Evolutionary conservation across 495 filamentous ascomycete genomes (phyloP), one percentile per base, ranked within the genome.

Genomic region (Penicillium egyptiacum): DNA sequence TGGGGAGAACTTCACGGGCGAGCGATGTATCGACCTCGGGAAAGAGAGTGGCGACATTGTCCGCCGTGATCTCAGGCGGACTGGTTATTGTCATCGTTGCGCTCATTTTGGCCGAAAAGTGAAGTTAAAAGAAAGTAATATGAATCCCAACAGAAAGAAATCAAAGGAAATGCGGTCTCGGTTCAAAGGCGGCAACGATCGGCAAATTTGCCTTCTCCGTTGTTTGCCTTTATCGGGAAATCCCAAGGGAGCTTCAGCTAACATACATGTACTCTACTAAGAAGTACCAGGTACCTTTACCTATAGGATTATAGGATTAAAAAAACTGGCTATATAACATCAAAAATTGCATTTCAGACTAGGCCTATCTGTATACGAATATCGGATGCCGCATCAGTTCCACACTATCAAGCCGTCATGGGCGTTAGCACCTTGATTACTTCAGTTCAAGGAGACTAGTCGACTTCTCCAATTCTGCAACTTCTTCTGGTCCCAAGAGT

Each of bases 1-100:
- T 65, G 55, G 73, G 86, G 52, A 92, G 79, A 52, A 90, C 78
- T 42, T 82, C 77, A 42, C 71, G 71, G 44, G 83, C 83, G 33
- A 92, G 85, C 54, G 83, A 86, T n/a, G 91, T 92, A 75, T 96
- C 90, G 69, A 98, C 95, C 57, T 98, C 94, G 28, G 94, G 93
- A 73, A 98, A 98, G 37, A 98, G 82, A 41, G 84, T 87, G 57
- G 94, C 81, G 50, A 98, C 88, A 58, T 88, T 92, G 50, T 93
- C 86, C 9, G 92, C 92, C 35, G 90, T 93, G 62, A 96, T 90
- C 43, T 68, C 61, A 40, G 67, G 63, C 7, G 65, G 64, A 40
- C 59, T 59, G 19, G 74, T 77, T 4, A 75, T 63, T 2, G 76
- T 80, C 31, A 63, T 70, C 2, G 83, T 83, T n/a, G 80, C 64